A percentile compares a stretch with the other conserved stretches of the same genome.
Conservation (phyloP, 106 monocot genomes). For the Phalaenopsis aphrodite region DNA sequence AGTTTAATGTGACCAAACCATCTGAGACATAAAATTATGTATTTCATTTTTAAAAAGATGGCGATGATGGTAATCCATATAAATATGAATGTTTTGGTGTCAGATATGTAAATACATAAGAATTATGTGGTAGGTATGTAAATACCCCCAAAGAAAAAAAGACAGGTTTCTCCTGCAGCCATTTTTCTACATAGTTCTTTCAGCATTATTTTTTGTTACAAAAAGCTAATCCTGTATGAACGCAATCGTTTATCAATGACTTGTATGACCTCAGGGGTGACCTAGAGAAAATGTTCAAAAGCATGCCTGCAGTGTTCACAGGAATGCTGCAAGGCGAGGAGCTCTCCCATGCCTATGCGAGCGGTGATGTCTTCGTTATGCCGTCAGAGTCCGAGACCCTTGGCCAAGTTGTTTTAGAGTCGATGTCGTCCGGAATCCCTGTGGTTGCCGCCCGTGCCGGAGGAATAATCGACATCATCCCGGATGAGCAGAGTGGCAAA, state of each 20-base stretch:
- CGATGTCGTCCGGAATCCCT: constrained; percentile 86
- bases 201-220: too few relatives aligned
- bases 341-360: constrained; percentile 87
- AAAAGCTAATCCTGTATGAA: too few relatives aligned
- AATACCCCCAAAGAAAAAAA: too few relatives aligned
- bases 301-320: constrained; percentile 84
- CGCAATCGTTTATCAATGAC: neutral
- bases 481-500: constrained; percentile 66
- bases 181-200: too few relatives aligned
- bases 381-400: constrained; percentile 95
- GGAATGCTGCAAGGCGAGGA: constrained; percentile 97
- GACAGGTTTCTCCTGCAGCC: too few relatives aligned
- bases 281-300: constrained; percentile 77
- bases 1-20: too few relatives aligned
- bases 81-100: too few relatives aligned
- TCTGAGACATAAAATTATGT: too few relatives aligned
- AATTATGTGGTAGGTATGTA: too few relatives aligned
- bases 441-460: constrained; percentile 90
- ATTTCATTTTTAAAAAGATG: too few relatives aligned
- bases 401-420: constrained; percentile 76
- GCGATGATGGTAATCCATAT: too few relatives aligned
- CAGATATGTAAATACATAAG: too few relatives aligned
- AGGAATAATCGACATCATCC: constrained; percentile 80
- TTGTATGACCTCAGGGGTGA: constrained; percentile 32
- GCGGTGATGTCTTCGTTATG: constrained; percentile 83